Base-by-base conservation (phyloP, 331 rosid species). In the Pyrus hybrid region DNA sequence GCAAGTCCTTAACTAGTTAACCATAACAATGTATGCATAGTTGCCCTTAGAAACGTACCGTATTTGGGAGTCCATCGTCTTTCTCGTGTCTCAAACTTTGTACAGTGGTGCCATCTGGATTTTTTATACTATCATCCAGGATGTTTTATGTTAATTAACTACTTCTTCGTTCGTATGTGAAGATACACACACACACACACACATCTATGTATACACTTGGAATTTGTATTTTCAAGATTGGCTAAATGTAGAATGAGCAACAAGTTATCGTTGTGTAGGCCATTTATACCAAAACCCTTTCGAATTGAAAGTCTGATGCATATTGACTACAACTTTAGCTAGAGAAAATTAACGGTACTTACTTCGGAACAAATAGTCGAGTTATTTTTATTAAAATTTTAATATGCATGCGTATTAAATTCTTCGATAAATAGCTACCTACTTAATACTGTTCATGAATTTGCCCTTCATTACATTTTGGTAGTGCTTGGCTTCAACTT, bases 401-500 rank as follows among this genome's bases (percentile, higher is more conserved):
- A 37, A 37, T 37, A 35, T 2, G 43, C 43, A 37, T 37, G 45
- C 13, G 45, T 37, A 37, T 37, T 37, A 37, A 1, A 37, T 37
- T 37, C 45, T 37, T 3, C 13, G 13, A 37, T 37, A 37, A 37
- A 37, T 37, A 10, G 13, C 45, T 37, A 3, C 4, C 45, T 37
- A 37, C 45, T 37, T 37, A 37, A 10, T 10, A 35, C 43, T 35
- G 43, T 35, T 35, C 12, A 2, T 35, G 43, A 35, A 35, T 72
- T 63, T 10, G 72, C 76, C 28, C 65, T 23, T 25, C 16, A 58
- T 49, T 49, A 35, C 22, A 18, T 56, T 25, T 49, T 22, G 35
- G 72, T 77, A 37, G 23, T 70, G 56, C 11, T 49, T 72, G 43
- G 74, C 70, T 76, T 47, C 37, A 53, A 45, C 28, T 72, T 51